Evolutionary conservation across 202 grass and related monocot genomes (phyloP).

Genomic region (Hordeum pubiflorum): DNA sequence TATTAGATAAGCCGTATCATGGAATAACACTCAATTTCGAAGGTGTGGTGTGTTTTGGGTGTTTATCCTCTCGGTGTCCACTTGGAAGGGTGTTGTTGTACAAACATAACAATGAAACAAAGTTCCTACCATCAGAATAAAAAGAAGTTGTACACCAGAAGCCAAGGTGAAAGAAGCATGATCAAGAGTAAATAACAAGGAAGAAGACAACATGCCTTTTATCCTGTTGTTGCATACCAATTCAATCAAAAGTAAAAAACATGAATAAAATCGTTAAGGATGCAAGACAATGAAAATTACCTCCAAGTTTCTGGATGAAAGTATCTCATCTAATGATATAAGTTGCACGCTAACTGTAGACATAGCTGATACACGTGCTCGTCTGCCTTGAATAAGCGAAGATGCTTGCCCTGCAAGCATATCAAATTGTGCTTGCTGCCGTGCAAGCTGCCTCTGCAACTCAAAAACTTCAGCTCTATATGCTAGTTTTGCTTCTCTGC

Average conservation of each 20-base stretch:
- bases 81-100: neutral
- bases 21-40: neutral
- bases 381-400: constrained; percentile 84
- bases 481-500: constrained; percentile 86
- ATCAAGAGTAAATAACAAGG: neutral
- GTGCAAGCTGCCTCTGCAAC: constrained; percentile 82
- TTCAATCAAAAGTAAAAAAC: neutral
- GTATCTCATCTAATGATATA: constrained; percentile 68
- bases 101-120: neutral
- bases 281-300: constrained; percentile 32
- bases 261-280: neutral
- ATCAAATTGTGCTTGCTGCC: constrained; percentile 82
- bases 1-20: neutral
- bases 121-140: neutral
- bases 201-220: neutral
- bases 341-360: constrained; percentile 77
- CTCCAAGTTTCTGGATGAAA: constrained; percentile 81
- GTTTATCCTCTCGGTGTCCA: neutral
- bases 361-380: constrained; percentile 61
- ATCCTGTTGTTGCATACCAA: neutral
- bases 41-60: neutral
- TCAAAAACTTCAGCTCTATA: constrained; percentile 80
- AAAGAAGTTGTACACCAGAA: neutral
- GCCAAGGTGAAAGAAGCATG: neutral
- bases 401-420: constrained; percentile 92